Conservation (phyloP, 176 grass and related monocot genomes). For the Stipa capillata region DNA sequence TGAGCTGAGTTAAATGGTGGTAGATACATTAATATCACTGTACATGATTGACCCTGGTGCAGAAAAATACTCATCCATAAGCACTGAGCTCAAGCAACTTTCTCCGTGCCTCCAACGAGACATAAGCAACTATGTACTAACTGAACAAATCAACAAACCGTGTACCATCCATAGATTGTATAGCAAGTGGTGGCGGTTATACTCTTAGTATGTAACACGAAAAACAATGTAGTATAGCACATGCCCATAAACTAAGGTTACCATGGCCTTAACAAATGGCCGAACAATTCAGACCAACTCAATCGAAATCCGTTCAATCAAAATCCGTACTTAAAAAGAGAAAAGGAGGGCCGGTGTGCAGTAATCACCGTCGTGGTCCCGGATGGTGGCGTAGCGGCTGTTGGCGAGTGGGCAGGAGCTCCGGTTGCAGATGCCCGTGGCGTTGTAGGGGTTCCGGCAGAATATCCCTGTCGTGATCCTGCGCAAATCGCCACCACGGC, state of each 20-base stretch:
- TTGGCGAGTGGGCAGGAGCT: conserved; percentile 95
- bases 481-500: background rate
- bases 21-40: background rate
- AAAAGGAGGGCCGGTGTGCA: background rate
- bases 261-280: background rate
- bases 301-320: background rate
- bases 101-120: background rate
- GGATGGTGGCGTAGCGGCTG: conserved; percentile 89
- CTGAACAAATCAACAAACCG: background rate
- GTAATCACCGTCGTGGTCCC: conserved; percentile 61
- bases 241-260: background rate
- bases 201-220: background rate
- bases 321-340: background rate
- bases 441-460: conserved; percentile 85
- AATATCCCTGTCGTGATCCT: conserved; percentile 78
- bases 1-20: background rate
- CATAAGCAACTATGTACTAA: background rate
- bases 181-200: background rate
- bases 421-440: conserved; percentile 82
- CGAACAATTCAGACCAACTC: background rate
- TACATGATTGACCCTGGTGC: background rate
- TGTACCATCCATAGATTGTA: background rate
- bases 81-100: background rate
- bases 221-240: background rate
- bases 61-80: background rate